phyloP scores from a whole-genome alignment of 768 basidiomycete species.

The Lenzites betulinus region DNA sequence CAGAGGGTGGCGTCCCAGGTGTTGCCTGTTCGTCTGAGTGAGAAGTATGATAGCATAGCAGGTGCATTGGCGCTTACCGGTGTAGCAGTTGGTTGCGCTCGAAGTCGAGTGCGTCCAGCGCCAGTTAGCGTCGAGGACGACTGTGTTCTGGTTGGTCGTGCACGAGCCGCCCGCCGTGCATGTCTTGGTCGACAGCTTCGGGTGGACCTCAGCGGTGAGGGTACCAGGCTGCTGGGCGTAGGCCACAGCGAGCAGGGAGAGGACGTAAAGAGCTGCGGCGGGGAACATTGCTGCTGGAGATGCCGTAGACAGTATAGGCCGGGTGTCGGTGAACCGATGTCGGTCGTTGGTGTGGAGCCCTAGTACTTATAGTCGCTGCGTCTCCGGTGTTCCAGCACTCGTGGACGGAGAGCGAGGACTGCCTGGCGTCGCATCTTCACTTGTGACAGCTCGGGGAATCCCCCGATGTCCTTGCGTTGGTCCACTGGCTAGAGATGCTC shows the following conservation, averaged over 20 bases:
- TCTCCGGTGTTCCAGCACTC: too few species aligned
- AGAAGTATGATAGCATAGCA: too few species aligned
- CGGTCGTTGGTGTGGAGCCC: too few species aligned
- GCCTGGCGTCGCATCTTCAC: too few species aligned
- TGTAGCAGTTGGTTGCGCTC: conserved; percentile 48
- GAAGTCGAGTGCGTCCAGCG: conserved; percentile 42
- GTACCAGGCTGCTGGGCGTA: conserved; percentile 53
- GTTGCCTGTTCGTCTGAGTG: conserved; percentile 35
- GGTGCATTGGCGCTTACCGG: conserved; percentile 27
- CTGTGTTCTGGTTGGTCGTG: conserved; percentile 28
- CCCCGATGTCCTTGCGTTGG: too few species aligned
- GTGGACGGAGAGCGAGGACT: too few species aligned
- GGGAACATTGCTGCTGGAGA: conserved; percentile 26
- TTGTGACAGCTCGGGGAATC: too few species aligned
- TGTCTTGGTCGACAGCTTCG: conserved; percentile 45
- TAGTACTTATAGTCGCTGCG: too few species aligned
- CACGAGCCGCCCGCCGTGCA: conserved; percentile 49
- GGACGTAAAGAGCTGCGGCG: conserved; percentile 28
- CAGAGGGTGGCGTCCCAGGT: conserved; percentile 53
- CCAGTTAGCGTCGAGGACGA: conserved; percentile 57
- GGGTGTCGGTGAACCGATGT: too few species aligned
- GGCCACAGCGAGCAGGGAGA: conserved; percentile 38
- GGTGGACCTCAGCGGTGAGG: conserved; percentile 47
- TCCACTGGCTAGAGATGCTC: too few species aligned
- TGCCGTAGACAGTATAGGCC: too few species aligned